A percentile compares a stretch with the other conserved stretches of the same genome.
Evolutionary conservation across 306 rosid species (phyloP).

Genomic region (Dryas drummondii): DNA sequence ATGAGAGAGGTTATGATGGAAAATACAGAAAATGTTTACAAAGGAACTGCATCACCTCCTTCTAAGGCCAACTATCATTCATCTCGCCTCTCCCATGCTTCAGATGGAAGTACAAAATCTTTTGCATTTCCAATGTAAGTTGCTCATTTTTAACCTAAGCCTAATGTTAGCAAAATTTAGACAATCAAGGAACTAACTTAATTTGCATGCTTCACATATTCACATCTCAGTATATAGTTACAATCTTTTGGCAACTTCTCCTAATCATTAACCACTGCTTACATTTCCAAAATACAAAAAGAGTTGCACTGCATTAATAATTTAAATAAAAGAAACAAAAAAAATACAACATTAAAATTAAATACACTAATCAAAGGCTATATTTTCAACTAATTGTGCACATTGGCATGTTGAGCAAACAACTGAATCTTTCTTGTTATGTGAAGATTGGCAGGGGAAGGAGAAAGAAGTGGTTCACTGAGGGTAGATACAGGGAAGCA

Average conservation of each 20-base stretch:
- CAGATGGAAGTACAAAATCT: constrained; percentile 53
- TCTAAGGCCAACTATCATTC: neutral
- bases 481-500: constrained; percentile 30
- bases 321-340: neutral
- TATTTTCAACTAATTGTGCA: too few relatives aligned
- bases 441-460: constrained; percentile 51
- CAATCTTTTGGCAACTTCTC: neutral
- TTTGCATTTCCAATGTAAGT: constrained; percentile 77
- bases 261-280: neutral
- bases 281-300: too few relatives aligned
- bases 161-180: too few relatives aligned
- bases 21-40: constrained; percentile 27
- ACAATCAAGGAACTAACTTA: neutral
- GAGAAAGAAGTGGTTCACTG: constrained; percentile 36
- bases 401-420: constrained; percentile 13
- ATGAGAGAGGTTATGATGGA: constrained; percentile 81
- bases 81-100: constrained; percentile 35
- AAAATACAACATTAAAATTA: neutral
- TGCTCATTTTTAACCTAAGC: neutral
- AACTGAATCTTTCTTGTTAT: constrained; percentile 26
- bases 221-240: neutral
- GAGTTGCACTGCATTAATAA: too few relatives aligned
- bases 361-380: neutral
- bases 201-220: neutral
- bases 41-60: constrained; percentile 11